phyloP scores from a whole-genome alignment of 768 basidiomycete species.

The Artomyces pyxidatus region DNA sequence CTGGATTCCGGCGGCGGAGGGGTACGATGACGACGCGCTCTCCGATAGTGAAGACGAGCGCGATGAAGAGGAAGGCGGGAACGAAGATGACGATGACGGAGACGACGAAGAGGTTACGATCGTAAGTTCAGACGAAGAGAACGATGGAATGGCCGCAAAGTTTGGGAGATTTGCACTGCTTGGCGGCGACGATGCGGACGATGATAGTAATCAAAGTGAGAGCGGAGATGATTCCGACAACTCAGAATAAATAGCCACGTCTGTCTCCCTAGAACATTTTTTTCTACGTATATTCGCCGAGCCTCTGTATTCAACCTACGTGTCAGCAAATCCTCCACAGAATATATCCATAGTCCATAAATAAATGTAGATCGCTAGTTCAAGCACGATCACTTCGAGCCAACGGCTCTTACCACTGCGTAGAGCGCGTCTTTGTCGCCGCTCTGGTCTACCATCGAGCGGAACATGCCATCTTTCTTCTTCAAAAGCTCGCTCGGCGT shows the following conservation, averaged over 20 bases:
- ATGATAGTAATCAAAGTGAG: not conserved
- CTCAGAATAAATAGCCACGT: too few relatives aligned
- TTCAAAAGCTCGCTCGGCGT: conserved; percentile 32
- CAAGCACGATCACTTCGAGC: too few relatives aligned
- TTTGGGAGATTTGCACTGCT: not conserved
- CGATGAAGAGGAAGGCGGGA: conserved; percentile 27
- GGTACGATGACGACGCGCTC: conserved; percentile 10
- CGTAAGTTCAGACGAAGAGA: not conserved
- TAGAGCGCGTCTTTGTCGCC: conserved; percentile 29
- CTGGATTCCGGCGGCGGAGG: conserved; percentile 40
- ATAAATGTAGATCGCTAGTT: too few relatives aligned
- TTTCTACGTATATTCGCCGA: too few relatives aligned
- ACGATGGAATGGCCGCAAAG: conserved; percentile 6
- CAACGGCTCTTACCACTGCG: too few relatives aligned
- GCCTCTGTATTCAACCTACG: too few relatives aligned
- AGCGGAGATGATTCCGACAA: not conserved
- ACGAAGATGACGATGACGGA: conserved; percentile 25
- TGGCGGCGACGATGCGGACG: not conserved
- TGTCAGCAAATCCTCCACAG: too few relatives aligned
- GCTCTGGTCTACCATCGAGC: conserved; percentile 33
- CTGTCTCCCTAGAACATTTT: too few relatives aligned
- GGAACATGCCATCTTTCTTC: conserved; percentile 27
- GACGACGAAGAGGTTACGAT: conserved; percentile 16
- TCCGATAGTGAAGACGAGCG: conserved; percentile 21
- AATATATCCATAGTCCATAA: too few relatives aligned